A percentile compares a stretch with the other conserved stretches of the same genome.
Evolutionary conservation across 2,329 filamentous ascomycete species (phyloP).

Genomic region (Hymenotorrendiella dingleyae): DNA sequence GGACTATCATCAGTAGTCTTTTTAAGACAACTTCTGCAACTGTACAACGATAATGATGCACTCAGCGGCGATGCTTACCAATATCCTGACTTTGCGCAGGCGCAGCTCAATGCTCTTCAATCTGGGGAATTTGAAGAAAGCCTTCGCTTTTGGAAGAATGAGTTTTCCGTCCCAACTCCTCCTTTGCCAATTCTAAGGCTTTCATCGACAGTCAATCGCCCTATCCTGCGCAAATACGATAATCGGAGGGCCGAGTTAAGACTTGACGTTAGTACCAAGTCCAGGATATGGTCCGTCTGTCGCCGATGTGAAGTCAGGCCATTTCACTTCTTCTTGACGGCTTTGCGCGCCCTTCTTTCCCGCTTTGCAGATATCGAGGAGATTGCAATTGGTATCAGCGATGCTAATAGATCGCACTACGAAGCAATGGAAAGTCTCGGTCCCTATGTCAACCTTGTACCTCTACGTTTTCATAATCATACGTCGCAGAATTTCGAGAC

Average conservation of each 20-base stretch:
- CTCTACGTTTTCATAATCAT: slow-evolving; percentile 34
- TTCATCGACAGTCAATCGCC: not conserved
- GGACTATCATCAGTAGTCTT: not conserved
- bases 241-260: not conserved
- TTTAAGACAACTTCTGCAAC: not conserved
- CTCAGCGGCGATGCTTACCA: not conserved
- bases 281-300: not conserved
- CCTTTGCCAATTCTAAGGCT: not conserved
- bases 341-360: slow-evolving; percentile 33
- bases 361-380: slow-evolving; percentile 32
- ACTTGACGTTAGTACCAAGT: not conserved
- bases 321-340: slow-evolving; percentile 42
- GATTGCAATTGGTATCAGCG: slow-evolving; percentile 41
- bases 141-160: not conserved
- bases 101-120: not conserved
- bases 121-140: not conserved
- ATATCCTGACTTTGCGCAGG: not conserved
- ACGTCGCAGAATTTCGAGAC: not conserved
- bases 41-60: not conserved
- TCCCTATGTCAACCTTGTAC: slow-evolving; percentile 42
- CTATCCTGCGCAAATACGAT: not conserved
- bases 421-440: slow-evolving; percentile 36
- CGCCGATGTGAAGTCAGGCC: slow-evolving; percentile 20
- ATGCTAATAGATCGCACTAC: slow-evolving; percentile 35
- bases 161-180: not conserved